These are phyloP conservation scores for Podospora pseudopauciseta DNA, from an alignment of 495 filamentous ascomycete species.

Conservation along the genomic window DNA sequence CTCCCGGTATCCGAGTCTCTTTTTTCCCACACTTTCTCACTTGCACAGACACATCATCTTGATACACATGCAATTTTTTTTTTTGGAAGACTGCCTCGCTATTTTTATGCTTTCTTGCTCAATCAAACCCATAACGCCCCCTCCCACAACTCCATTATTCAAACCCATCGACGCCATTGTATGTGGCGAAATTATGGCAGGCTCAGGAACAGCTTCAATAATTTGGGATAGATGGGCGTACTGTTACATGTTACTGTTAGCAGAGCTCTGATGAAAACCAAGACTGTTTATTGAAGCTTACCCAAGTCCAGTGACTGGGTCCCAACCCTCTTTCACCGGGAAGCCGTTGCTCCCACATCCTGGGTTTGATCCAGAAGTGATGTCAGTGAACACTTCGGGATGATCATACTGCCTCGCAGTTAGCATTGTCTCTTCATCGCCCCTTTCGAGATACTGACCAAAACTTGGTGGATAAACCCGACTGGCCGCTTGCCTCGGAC, in stretches of 20 bases:
- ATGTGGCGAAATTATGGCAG: neutral
- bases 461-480: conserved; percentile 52
- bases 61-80: neutral
- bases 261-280: neutral
- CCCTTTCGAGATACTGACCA: conserved; percentile 47
- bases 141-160: neutral
- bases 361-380: conserved; percentile 57
- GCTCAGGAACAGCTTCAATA: conserved; percentile 21
- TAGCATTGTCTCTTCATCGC: neutral
- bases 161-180: neutral
- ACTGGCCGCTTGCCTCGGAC: conserved; percentile 49
- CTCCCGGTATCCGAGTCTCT: conserved; percentile 19
- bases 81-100: neutral
- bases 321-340: conserved; percentile 52
- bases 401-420: conserved; percentile 46
- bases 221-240: conserved; percentile 22
- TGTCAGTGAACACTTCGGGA: conserved; percentile 59
- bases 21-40: neutral
- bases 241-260: conserved; percentile 14
- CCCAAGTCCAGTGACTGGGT: conserved; percentile 62
- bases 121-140: neutral
- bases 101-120: neutral
- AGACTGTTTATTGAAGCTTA: conserved; percentile 9
- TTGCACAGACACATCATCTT: neutral
- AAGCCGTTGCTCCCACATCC: conserved; percentile 60